Conservation (phyloP, 2,329 filamentous ascomycete species). For the Penicillium rolfsii region DNA sequence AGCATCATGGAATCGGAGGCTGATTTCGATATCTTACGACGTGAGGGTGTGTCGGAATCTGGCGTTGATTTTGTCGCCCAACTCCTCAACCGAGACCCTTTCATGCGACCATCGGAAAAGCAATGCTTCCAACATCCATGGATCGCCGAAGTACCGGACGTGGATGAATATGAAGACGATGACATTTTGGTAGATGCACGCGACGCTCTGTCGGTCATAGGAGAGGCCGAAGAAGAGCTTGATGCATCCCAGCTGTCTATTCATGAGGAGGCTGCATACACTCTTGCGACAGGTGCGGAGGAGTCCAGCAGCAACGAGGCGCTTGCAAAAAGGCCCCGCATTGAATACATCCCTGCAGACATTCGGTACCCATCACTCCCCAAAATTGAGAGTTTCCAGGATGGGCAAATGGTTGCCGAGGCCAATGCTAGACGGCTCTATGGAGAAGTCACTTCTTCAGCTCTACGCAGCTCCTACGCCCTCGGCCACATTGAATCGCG, state of each 20-base stretch:
- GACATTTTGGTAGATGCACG: slow-evolving; percentile 57
- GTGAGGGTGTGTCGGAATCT: slow-evolving; percentile 61
- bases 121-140: slow-evolving; percentile 74
- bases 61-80: slow-evolving; percentile 73
- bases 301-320: slow-evolving; percentile 40
- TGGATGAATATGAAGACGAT: slow-evolving; percentile 67
- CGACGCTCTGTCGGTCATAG: slow-evolving; percentile 41
- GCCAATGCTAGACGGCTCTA: slow-evolving; percentile 55
- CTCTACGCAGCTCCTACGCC: slow-evolving; percentile 56
- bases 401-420: slow-evolving; percentile 31
- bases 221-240: slow-evolving; percentile 47
- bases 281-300: slow-evolving; percentile 37
- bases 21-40: slow-evolving; percentile 66
- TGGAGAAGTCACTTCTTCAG: slow-evolving; percentile 63
- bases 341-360: slow-evolving; percentile 36
- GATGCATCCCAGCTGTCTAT: slow-evolving; percentile 68
- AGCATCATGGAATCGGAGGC: slow-evolving; percentile 81
- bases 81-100: slow-evolving; percentile 83
- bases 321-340: slow-evolving; percentile 42
- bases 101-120: slow-evolving; percentile 71
- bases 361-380: slow-evolving; percentile 51
- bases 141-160: slow-evolving; percentile 62
- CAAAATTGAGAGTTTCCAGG: slow-evolving; percentile 41
- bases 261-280: slow-evolving; percentile 47
- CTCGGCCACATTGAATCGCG: slow-evolving; percentile 42